These are phyloP conservation scores for Zygotorulaspora mrakii DNA, from an alignment of 1,139 yeast species.

Conservation along the genomic window DNA sequence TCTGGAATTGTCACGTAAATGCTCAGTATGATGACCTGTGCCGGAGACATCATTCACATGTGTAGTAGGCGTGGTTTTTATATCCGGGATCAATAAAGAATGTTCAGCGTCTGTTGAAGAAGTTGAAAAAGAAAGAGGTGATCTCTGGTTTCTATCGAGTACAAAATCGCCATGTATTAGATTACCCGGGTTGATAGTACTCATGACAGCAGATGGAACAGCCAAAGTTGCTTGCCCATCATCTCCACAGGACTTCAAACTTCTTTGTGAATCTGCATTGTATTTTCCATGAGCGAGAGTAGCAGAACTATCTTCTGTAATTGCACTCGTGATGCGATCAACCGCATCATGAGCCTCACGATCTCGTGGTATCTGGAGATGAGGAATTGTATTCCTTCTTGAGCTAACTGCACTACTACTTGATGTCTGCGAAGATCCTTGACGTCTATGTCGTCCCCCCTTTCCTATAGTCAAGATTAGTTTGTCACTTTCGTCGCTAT, in stretches of 20 bases:
- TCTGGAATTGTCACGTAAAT: slow-evolving; percentile 14
- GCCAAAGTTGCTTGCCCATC: neutral
- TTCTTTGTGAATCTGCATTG: neutral
- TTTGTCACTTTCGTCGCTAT: slow-evolving; percentile 15
- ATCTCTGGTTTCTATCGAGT: slow-evolving; percentile 2
- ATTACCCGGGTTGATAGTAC: neutral
- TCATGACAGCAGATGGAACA: slow-evolving; percentile 1
- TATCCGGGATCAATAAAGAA: slow-evolving; percentile 10
- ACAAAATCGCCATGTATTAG: neutral
- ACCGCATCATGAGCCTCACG: neutral
- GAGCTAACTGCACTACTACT: slow-evolving; percentile 12
- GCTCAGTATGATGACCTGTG: slow-evolving; percentile 10
- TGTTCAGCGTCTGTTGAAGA: slow-evolving; percentile 1
- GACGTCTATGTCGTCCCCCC: slow-evolving; percentile 19
- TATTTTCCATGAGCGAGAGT: neutral
- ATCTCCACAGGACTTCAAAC: neutral
- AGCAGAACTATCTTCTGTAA: slow-evolving; percentile 1
- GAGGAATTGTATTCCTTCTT: slow-evolving; percentile 12
- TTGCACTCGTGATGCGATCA: slow-evolving; percentile 4
- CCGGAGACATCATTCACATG: slow-evolving; percentile 16
- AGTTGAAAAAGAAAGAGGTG: neutral
- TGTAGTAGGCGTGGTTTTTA: slow-evolving; percentile 14
- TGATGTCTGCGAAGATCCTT: slow-evolving; percentile 12
- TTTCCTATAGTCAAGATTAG: slow-evolving; percentile 19
- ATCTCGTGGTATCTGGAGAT: slow-evolving; percentile 2